phyloP scores from a whole-genome alignment of 441 rosid genomes.

The Aquilaria agallochum region DNA sequence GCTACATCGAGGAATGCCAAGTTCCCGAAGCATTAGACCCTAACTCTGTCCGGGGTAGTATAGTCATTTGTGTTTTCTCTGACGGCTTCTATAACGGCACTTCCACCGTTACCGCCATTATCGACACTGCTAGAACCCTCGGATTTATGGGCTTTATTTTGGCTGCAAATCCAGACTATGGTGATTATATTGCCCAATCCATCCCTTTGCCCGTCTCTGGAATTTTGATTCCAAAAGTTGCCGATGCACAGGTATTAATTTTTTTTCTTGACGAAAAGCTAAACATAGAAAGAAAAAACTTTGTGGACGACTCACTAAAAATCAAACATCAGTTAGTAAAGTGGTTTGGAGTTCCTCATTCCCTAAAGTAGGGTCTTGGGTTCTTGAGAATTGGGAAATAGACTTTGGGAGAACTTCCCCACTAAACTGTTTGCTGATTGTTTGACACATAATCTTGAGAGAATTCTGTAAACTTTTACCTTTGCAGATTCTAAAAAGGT shows the following conservation, averaged over 20 bases:
- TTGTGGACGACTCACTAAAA: no score
- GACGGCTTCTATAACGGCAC: slow-evolving; percentile 44
- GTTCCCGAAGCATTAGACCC: slow-evolving; percentile 45
- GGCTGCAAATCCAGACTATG: slow-evolving; percentile 58
- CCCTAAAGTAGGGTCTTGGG: no score
- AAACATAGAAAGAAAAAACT: no score
- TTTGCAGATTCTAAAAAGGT: slow-evolving; percentile 44
- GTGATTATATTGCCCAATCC: slow-evolving; percentile 67
- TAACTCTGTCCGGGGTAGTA: slow-evolving; percentile 33
- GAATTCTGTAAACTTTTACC: neutral
- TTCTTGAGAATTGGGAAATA: no score
- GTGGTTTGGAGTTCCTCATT: no score
- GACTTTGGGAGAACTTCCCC: no score
- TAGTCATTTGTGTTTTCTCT: slow-evolving; percentile 56
- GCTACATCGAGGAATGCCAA: slow-evolving; percentile 64
- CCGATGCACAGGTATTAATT: slow-evolving; percentile 56
- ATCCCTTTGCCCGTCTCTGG: slow-evolving; percentile 38
- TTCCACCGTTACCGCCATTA: slow-evolving; percentile 55
- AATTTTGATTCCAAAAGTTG: slow-evolving; percentile 45
- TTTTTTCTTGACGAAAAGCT: neutral
- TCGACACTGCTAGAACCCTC: slow-evolving; percentile 55
- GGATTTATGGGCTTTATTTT: slow-evolving; percentile 65
- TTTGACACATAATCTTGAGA: neutral
- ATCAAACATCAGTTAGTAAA: no score
- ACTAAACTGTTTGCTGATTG: neutral